phyloP scores from a whole-genome alignment of 2,329 filamentous ascomycete species.

The Pseudocercospora macadamiae region DNA sequence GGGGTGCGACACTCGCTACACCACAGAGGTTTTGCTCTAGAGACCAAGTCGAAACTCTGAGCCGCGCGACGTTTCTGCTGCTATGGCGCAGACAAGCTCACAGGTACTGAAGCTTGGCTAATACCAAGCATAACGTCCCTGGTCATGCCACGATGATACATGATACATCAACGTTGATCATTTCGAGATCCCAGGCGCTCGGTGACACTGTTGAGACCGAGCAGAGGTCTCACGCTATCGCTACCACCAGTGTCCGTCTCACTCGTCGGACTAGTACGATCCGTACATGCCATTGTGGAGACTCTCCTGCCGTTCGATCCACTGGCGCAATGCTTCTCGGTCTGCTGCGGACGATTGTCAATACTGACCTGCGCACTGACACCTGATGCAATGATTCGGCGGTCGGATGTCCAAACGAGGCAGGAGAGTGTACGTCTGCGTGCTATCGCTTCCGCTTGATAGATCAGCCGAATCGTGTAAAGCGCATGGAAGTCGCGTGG shows the following conservation, averaged over 20 bases:
- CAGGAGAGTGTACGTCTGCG: not conserved
- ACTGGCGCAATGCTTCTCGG: not conserved
- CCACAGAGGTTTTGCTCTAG: not conserved
- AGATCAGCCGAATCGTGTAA: not conserved
- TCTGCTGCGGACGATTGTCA: not conserved
- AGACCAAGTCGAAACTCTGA: not conserved
- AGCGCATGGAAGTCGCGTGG: not conserved
- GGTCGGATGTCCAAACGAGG: not conserved
- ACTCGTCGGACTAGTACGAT: slow-evolving; percentile 2
- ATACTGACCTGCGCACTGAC: not conserved
- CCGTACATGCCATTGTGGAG: not conserved
- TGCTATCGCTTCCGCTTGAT: not conserved
- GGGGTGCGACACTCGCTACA: not conserved
- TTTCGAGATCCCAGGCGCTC: not conserved
- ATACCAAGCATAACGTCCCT: not conserved
- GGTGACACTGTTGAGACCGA: not conserved
- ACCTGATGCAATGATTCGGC: not conserved
- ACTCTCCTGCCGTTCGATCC: not conserved
- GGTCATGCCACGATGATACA: too few species aligned
- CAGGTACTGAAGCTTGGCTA: not conserved
- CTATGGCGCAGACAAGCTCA: slow-evolving; percentile 3
- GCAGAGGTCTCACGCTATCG: not conserved
- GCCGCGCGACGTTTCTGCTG: not conserved
- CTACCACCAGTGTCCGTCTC: not conserved
- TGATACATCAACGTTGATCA: too few species aligned